Conservation (phyloP, 441 rosid genomes). For the Jatropha podagrica region DNA sequence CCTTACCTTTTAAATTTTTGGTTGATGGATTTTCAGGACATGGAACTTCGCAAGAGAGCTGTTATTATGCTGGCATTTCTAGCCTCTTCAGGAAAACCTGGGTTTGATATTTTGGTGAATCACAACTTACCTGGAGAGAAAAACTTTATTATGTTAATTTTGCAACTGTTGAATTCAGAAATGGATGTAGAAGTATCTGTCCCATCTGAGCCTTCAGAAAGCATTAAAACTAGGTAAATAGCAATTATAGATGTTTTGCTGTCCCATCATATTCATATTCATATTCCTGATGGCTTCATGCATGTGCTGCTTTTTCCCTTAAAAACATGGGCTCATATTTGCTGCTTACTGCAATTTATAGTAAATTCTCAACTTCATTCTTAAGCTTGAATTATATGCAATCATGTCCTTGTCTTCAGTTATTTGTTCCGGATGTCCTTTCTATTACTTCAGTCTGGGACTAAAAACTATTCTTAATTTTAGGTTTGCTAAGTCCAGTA, state of each 20-base stretch:
- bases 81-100: conserved; percentile 74
- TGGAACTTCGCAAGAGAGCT: conserved; percentile 67
- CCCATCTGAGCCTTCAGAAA: conserved; percentile 38
- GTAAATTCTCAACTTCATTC: not conserved
- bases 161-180: conserved; percentile 70
- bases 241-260: not conserved
- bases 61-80: conserved; percentile 62
- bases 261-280: not conserved
- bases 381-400: not conserved
- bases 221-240: conserved; percentile 64
- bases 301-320: not conserved
- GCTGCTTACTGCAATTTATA: not conserved
- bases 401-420: not conserved
- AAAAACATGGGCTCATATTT: not conserved
- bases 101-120: conserved; percentile 61
- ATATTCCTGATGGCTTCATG: not conserved
- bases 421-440: not conserved
- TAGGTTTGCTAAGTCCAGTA: not conserved
- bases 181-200: conserved; percentile 51
- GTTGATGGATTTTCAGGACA: conserved; percentile 54
- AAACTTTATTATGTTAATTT: conserved; percentile 65
- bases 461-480: not conserved
- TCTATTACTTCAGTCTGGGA: not conserved
- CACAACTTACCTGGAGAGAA: conserved; percentile 49
- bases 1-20: conserved; percentile 18